Base-by-base conservation (phyloP, 345 rosid genomes). In the Hibiscus mutabilis region DNA sequence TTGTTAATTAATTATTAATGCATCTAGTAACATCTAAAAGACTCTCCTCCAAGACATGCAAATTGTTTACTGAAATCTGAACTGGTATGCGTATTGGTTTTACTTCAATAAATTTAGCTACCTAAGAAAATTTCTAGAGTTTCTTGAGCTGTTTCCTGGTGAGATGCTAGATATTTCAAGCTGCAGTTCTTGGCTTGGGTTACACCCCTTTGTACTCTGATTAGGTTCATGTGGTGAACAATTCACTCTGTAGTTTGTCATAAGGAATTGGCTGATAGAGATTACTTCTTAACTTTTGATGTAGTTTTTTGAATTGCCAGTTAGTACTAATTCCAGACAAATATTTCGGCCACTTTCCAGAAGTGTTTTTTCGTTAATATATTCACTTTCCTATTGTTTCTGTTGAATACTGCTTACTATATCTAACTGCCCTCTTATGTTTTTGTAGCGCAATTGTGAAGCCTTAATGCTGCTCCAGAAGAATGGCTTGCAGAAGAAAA, bases 381-480 rank as follows among this genome's bases (percentile, higher is more conserved):
- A 68, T 53, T 52, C 4, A 4, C n/a, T 24, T 42, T 56, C 29
- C 22, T 16, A 6, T 56, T 56, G 15, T 12, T 70, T 31, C 40
- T 37, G 46, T 15, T 24, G 60, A 31, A 19, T 76, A 1, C 10
- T 55, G 56, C 64, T 44, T 67, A 72, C 68, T 66, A 63, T 25
- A 29, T 69, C 73, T 61, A 31, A 51, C 25, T 63, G 49, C 35
- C 66, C 4, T 53, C 77, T 9, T 66, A 37, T 37, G 72, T 33
- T 73, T 69, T 71, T 85, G 76, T 87, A 94, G 96, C 97, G 96
- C 75, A 91, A 94, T 78, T 94, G 97, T 55, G 98, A 94, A 82
- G 98, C 98, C 64, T 80, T 94, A 19, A 91, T 91, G 97, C 86
- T 91, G 72, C 96, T 94, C 44, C 91, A 90, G 82, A 91, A 94